Evolutionary conservation across 2,329 filamentous ascomycete species (phyloP), one percentile per base, ranked within the genome.

Genomic region (Aspergillus hortae): DNA sequence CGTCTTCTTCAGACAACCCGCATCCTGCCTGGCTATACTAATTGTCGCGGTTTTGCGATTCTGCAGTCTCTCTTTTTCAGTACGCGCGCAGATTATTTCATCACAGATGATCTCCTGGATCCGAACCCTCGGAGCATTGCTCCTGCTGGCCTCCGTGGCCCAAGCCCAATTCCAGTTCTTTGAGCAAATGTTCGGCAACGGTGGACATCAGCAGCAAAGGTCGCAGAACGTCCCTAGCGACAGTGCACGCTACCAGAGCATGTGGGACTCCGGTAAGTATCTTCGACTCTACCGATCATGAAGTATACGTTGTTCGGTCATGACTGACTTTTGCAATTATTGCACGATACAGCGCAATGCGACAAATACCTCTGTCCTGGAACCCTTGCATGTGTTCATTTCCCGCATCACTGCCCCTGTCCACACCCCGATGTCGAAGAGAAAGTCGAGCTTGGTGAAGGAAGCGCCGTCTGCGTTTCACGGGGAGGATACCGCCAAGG

Each of bases 321-420:
- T 48, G 36, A 23, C 53, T 50, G 44, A 54, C 33, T 47, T 44
- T 6, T 33, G 49, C 42, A 25, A 27, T 27, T 17, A 15, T 42
- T 25, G 32, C 27, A 27, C 19, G 23, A 12, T 25, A 17, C 64
- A 89, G 89, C 91, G n/a, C 80, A 85, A 63, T 99, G 94, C 79
- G 84, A 89, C 64, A 92, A 92, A 62, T 99, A 96, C 70, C 85
- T 99, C 50, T 99, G 94, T 69, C 92, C 94, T 2, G 90, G 90
- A 58, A 97, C 94, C 0, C 82, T 99, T 54, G 89, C 92, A 33
- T 99, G 94, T 76, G 94, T 99, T 6, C 87, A 95, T 69, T 94
- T 95, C 75, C 92, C 94, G 1, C 92, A 97, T 70, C 94, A 99
- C 74, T 99, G 94, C 73, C 94, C 94, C 25, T 99, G 94, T 74